Base-by-base conservation (phyloP, 345 rosid genomes). In the Eucalyptus erythrocorys region DNA sequence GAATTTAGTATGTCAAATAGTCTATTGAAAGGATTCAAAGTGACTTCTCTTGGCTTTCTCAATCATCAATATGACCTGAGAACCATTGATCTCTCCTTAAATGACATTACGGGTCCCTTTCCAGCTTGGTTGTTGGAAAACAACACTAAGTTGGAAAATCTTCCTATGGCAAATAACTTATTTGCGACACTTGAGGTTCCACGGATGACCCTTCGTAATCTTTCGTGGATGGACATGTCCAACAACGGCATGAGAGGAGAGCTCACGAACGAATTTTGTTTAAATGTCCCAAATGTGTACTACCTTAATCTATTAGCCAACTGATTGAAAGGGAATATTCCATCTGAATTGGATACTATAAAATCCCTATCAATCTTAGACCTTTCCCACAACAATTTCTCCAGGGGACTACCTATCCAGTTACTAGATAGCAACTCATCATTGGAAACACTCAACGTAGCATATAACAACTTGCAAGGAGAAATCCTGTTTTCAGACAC, bases 381-480 rank as follows among this genome's bases (percentile, higher is more conserved):
- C 64, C n/a, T 57, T 2, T 57, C n/a, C 0, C 11, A 10, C 64
- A 57, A 57, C 13, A 24, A 57, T 24, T 57, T 57, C 64, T 57
- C 61, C 1, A 6, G n/a, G 6, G n/a, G 13, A 57, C n/a, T 57
- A 57, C 64, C 64, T 57, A 5, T 57, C n/a, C 1, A 10, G 3
- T 57, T 57, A 10, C 13, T 57, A 24, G 3, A 57, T 24, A 26
- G n/a, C 5, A 24, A 57, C 64, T 57, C 30, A 26, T 57, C 64
- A 26, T 10, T 57, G 5, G 0, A 0, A 0, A 0, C 0, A 1
- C 13, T 24, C 61, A 55, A 24, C 1, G 1, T 24, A 24, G 61
- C 61, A 22, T 4, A 4, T 55, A 55, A 55, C 61, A 55, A 55
- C 61, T 24, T 55, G 61, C 27, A 24, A 24, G 50, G 50, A 4